Base-by-base conservation (phyloP, 192 early-diverging fungal genomes). In the Blastocladiella britannica region DNA sequence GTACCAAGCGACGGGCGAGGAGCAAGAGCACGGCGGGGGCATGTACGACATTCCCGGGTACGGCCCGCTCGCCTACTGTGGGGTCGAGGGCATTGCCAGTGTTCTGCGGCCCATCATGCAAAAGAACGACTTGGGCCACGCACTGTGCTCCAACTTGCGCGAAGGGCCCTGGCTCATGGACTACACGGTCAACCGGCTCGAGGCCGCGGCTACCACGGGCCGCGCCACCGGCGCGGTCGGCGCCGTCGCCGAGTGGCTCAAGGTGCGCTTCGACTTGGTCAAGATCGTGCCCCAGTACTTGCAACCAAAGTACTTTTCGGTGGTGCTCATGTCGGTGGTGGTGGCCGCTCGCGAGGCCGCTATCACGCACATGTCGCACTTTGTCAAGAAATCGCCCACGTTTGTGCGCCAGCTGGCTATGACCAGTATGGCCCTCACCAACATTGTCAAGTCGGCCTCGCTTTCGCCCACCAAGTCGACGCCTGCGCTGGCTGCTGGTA, bases 81-180 rank as follows among this genome's bases (percentile, higher is more conserved):
- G 95, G 5, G 60, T 99, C 22, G 86, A 95, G 71, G 95, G 95
- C 1, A 89, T 89, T 61, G 78, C 88, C 58, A 83, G 89, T 24
- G 80, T 83, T 4, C 72, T 94, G 15, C 68, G 72, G n/a, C 73
- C 79, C 3, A 84, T 91, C 20, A 85, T 89, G 25, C 74, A 78
- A 7, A 73, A 74, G 53, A 99, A 93, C 60, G 85, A 99, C 63
- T 67, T 96, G 61, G 90, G 95, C 5, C 91, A 94, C 62, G 82
- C 91, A 4, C 74, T 99, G 54, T 95, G 87, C 61, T 72, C 65
- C 25, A 88, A 99, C 57, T 70, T 99, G 63, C 79, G 95, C 24
- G 74, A 80, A 28, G 95, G 95, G 5, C 63, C 72, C 28, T 99
- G 95, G 95, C 84, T 90, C 28, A 66, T 88, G 53, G 89, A 99